Evolutionary conservation across 371 early-diverging fungal species (phyloP).

Genomic region (Lichtheimia corymbifera): DNA sequence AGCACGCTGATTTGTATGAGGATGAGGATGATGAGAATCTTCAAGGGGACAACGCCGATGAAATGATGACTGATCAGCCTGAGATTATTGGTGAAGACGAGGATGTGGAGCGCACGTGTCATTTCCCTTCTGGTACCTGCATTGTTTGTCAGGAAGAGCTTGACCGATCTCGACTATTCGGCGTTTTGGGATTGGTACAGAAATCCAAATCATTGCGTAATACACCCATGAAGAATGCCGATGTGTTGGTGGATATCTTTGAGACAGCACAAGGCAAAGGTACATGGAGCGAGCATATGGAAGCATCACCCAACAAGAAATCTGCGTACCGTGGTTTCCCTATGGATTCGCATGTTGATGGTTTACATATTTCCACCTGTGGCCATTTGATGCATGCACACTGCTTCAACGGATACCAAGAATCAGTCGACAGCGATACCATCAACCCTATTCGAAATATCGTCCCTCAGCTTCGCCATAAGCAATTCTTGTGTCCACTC

Average conservation of each 20-base stretch:
- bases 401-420: slow-evolving; percentile 85
- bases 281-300: slow-evolving; percentile 8
- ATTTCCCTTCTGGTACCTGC: slow-evolving; percentile 83
- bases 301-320: slow-evolving; percentile 19
- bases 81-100: slow-evolving; percentile 30
- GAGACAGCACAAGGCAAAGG: slow-evolving; percentile 41
- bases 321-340: slow-evolving; percentile 48
- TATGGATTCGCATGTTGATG: slow-evolving; percentile 51
- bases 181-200: slow-evolving; percentile 85
- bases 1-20: slow-evolving; percentile 63
- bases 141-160: slow-evolving; percentile 95
- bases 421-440: slow-evolving; percentile 57
- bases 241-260: slow-evolving; percentile 56
- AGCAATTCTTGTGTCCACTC: slow-evolving; percentile 91
- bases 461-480: slow-evolving; percentile 14
- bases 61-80: slow-evolving; percentile 31
- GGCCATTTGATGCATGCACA: slow-evolving; percentile 94
- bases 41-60: slow-evolving; percentile 41
- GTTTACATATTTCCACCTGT: slow-evolving; percentile 82
- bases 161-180: slow-evolving; percentile 69
- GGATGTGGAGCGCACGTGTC: slow-evolving; percentile 56
- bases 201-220: slow-evolving; percentile 68
- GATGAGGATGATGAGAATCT: slow-evolving; percentile 51
- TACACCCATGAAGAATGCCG: slow-evolving; percentile 61
- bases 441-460: slow-evolving; percentile 6